Evolutionary conservation across 1,139 yeast species (phyloP).

Genomic region (Protomyces inouyei): DNA sequence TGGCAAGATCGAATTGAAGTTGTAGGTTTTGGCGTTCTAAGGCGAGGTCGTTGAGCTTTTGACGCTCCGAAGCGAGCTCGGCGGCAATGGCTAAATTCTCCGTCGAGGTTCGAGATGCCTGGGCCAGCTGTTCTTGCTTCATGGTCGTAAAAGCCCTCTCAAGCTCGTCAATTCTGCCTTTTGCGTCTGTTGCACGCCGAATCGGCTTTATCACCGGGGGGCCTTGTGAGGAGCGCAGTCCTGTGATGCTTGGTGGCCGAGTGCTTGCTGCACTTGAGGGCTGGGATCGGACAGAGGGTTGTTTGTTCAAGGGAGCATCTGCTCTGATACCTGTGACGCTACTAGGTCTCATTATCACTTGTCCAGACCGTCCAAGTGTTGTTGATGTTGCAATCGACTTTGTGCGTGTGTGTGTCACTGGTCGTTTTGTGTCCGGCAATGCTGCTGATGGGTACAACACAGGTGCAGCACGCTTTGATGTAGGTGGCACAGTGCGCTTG

Average conservation of each 20-base stretch:
- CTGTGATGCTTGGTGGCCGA: slow-evolving; percentile 15
- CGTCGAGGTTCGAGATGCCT: slow-evolving; percentile 3
- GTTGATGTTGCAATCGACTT: neutral
- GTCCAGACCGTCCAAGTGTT: neutral
- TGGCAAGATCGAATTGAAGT: slow-evolving; percentile 11
- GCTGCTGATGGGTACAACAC: neutral
- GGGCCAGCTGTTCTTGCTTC: slow-evolving; percentile 10
- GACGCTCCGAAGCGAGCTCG: slow-evolving; percentile 17
- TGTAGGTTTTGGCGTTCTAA: slow-evolving; percentile 1
- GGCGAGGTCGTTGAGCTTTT: slow-evolving; percentile 7
- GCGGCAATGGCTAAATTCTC: slow-evolving; percentile 19
- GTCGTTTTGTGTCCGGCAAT: neutral
- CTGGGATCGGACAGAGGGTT: neutral
- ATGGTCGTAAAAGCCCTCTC: slow-evolving; percentile 29
- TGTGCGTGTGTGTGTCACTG: slow-evolving; percentile 4
- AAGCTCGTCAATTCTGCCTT: slow-evolving; percentile 32
- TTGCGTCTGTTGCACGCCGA: slow-evolving; percentile 30
- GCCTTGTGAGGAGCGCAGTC: neutral
- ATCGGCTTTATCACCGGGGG: neutral
- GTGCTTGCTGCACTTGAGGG: slow-evolving; percentile 15
- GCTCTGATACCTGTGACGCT: neutral
- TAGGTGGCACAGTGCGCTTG: neutral
- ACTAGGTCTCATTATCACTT: neutral
- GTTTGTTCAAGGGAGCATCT: too few species aligned
- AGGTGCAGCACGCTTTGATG: neutral